A percentile compares a stretch with the other conserved stretches of the same genome.
These are phyloP conservation scores for Paramecium sexaurelia DNA, from an alignment of 73 alveolate genomes.

Conservation along the genomic window DNA sequence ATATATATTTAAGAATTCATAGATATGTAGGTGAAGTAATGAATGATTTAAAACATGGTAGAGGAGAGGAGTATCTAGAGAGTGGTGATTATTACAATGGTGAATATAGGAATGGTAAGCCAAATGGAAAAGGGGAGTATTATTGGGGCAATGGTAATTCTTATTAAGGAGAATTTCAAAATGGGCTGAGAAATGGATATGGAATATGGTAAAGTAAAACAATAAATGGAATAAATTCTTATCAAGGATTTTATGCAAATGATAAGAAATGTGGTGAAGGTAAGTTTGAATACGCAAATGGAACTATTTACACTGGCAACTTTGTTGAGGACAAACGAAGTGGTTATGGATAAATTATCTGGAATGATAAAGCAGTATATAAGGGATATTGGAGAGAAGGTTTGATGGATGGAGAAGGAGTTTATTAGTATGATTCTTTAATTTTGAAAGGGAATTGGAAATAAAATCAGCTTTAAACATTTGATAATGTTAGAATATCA, in stretches of 20 bases:
- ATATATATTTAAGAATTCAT: not conserved
- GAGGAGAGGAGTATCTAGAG: slow-evolving; percentile 69
- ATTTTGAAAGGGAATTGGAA: slow-evolving; percentile 4
- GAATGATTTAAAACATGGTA: slow-evolving; percentile 66
- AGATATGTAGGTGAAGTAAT: slow-evolving; percentile 83
- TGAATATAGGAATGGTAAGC: slow-evolving; percentile 79
- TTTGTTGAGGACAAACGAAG: slow-evolving; percentile 19
- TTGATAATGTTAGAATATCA: slow-evolving; percentile 10
- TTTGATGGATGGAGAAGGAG: slow-evolving; percentile 66
- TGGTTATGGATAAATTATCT: slow-evolving; percentile 62
- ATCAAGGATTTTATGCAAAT: slow-evolving; percentile 55
- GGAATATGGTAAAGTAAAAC: slow-evolving; percentile 56
- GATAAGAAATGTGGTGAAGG: slow-evolving; percentile 65
- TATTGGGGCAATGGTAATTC: slow-evolving; percentile 51
- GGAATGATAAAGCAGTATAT: slow-evolving; percentile 61
- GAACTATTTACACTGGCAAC: slow-evolving; percentile 39
- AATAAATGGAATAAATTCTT: slow-evolving; percentile 12
- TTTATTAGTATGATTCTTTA: not conserved
- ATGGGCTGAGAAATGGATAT: slow-evolving; percentile 59
- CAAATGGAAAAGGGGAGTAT: slow-evolving; percentile 84
- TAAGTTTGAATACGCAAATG: slow-evolving; percentile 45
- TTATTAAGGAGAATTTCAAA: slow-evolving; percentile 55
- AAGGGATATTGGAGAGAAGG: slow-evolving; percentile 68
- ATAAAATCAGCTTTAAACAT: not conserved
- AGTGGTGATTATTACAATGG: slow-evolving; percentile 82